These are phyloP conservation scores for Trichophyton equinum DNA, from an alignment of 2,329 filamentous ascomycete species.

Conservation along the genomic window DNA sequence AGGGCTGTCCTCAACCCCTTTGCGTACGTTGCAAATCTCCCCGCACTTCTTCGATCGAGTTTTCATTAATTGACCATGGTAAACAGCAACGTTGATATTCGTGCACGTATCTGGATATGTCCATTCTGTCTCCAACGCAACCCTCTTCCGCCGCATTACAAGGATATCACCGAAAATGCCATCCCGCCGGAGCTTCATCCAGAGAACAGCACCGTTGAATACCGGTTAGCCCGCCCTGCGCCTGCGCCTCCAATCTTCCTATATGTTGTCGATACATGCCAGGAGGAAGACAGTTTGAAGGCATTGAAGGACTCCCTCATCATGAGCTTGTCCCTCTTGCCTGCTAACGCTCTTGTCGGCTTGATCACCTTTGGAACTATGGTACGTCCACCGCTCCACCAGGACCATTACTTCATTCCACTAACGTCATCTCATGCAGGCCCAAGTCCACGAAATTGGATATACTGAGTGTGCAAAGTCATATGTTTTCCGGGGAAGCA, in stretches of 20 bases:
- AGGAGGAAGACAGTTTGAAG: constrained; percentile 55
- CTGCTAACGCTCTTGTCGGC: constrained; percentile 51
- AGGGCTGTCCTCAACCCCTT: constrained; percentile 93
- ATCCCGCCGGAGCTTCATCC: constrained; percentile 56
- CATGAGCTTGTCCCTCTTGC: constrained; percentile 52
- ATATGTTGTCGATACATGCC: constrained; percentile 57
- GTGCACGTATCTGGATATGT: constrained; percentile 56
- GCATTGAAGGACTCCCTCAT: constrained; percentile 55
- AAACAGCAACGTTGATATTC: constrained; percentile 50
- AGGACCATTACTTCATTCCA: neutral
- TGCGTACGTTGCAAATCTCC: constrained; percentile 49
- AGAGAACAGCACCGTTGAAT: constrained; percentile 54
- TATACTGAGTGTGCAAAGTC: constrained; percentile 98
- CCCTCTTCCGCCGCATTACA: constrained; percentile 53
- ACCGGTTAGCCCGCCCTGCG: constrained; percentile 49
- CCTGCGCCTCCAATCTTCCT: constrained; percentile 55
- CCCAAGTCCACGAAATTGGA: constrained; percentile 93
- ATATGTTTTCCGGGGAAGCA: constrained; percentile 94
- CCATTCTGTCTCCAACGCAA: constrained; percentile 57
- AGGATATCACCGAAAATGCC: constrained; percentile 54
- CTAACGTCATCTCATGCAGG: constrained; percentile 35
- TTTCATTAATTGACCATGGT: neutral
- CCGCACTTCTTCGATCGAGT: neutral
- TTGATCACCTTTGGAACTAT: constrained; percentile 71
- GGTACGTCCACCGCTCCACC: constrained; percentile 39